A percentile compares a stretch with the other conserved stretches of the same genome.
Evolutionary conservation across 2,329 filamentous ascomycete genomes (phyloP).

Genomic region (Lasiodiplodia hormozganensis): DNA sequence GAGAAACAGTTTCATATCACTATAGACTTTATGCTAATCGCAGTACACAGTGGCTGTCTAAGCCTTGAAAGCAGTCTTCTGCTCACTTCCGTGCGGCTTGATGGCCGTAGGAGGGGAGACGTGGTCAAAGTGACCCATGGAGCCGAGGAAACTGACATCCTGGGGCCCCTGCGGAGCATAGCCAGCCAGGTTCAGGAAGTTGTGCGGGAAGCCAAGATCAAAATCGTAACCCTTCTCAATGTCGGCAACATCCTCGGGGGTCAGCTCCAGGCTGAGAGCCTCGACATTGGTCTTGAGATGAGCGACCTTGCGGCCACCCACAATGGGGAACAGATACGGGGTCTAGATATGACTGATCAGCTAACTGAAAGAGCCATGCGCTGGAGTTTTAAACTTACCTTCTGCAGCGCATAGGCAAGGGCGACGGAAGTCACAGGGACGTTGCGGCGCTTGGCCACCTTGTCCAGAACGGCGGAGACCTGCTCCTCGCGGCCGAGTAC

Average conservation of each 20-base stretch:
- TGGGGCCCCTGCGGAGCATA: too few species aligned
- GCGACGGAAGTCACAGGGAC: slow-evolving; percentile 66
- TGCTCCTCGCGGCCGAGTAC: slow-evolving; percentile 56
- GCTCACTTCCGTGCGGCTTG: too few species aligned
- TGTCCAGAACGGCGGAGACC: slow-evolving; percentile 64
- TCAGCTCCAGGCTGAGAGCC: background rate
- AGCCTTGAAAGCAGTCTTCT: too few species aligned
- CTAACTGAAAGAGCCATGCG: too few species aligned
- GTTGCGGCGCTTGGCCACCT: slow-evolving; percentile 59
- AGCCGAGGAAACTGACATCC: too few species aligned
- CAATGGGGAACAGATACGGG: slow-evolving; percentile 72
- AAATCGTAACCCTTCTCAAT: background rate
- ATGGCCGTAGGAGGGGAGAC: too few species aligned
- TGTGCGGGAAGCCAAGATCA: background rate
- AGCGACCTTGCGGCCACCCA: slow-evolving; percentile 72
- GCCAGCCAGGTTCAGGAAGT: background rate
- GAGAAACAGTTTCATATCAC: too few species aligned
- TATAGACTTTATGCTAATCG: too few species aligned
- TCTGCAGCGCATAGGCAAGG: slow-evolving; percentile 75
- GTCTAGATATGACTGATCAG: too few species aligned
- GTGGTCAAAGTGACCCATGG: too few species aligned
- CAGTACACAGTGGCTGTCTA: too few species aligned
- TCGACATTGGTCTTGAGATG: slow-evolving; percentile 58
- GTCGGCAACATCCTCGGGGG: background rate
- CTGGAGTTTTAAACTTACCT: slow-evolving; percentile 55